These are phyloP conservation scores for Verbascum thapsus DNA, from an alignment of 257 asterid genomes.

Conservation along the genomic window DNA sequence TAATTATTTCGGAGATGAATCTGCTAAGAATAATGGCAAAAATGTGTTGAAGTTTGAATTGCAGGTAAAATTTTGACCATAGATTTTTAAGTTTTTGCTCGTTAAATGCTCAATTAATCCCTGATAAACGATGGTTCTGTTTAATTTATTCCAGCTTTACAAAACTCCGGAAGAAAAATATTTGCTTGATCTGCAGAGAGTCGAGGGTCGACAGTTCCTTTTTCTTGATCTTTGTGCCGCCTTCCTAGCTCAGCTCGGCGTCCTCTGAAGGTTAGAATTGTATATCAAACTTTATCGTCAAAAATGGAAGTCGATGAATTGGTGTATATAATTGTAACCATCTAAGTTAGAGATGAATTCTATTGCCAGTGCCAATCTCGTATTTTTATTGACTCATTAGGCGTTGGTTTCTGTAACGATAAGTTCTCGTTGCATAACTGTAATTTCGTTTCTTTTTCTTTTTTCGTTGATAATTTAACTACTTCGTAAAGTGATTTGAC, in stretches of 20 bases:
- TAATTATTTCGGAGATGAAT: conserved; percentile 55
- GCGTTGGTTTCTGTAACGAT: conserved; percentile 38
- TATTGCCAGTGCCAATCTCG: conserved; percentile 38
- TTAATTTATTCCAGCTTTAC: conserved; percentile 61
- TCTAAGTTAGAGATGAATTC: conserved; percentile 28
- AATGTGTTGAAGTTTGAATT: conserved; percentile 85
- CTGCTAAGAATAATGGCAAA: conserved; percentile 55
- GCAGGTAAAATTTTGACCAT: conserved; percentile 56
- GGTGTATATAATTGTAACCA: conserved; percentile 44
- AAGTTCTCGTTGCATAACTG: conserved; percentile 25
- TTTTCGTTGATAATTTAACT: background rate
- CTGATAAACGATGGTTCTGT: background rate
- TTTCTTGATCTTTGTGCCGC: conserved; percentile 91
- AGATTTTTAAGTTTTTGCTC: background rate
- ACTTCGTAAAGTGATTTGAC: conserved; percentile 11
- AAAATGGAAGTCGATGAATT: conserved; percentile 35
- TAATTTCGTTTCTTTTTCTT: conserved; percentile 25
- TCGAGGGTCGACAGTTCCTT: conserved; percentile 83
- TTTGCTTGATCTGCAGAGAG: conserved; percentile 85
- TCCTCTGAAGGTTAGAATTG: conserved; percentile 44
- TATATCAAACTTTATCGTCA: conserved; percentile 8
- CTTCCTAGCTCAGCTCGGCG: conserved; percentile 85
- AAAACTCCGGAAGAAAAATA: conserved; percentile 87
- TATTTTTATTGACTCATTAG: conserved; percentile 34
- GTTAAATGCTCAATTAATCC: background rate